A percentile compares a stretch with the other conserved stretches of the same genome.
Conservation (phyloP, 371 early-diverging fungal genomes). For the Mucor piriformis region DNA sequence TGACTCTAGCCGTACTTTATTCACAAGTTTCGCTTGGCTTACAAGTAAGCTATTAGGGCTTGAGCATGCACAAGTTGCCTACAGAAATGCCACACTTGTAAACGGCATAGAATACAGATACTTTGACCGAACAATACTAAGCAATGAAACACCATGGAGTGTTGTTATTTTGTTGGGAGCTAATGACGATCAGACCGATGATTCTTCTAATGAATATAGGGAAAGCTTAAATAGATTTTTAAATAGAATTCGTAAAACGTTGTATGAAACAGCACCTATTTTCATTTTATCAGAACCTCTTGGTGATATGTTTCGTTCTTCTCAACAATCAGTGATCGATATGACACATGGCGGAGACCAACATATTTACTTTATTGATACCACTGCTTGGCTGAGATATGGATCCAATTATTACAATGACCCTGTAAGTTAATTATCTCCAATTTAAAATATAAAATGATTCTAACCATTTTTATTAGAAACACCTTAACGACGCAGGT, state of each 20-base stretch:
- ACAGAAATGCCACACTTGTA: conserved; percentile 32
- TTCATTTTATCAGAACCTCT: conserved; percentile 46
- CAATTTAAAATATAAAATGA: neutral
- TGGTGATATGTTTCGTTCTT: conserved; percentile 40
- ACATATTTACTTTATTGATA: conserved; percentile 43
- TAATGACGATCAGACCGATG: conserved; percentile 23
- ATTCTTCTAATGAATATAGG: conserved; percentile 14
- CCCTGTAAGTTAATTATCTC: conserved; percentile 15
- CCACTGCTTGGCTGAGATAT: conserved; percentile 46
- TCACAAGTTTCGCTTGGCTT: conserved; percentile 46
- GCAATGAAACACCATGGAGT: conserved; percentile 17
- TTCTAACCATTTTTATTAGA: conserved; percentile 12
- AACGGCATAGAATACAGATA: conserved; percentile 41
- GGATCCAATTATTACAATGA: conserved; percentile 34
- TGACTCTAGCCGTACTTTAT: conserved; percentile 26
- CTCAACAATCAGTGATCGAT: conserved; percentile 40
- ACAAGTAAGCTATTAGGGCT: conserved; percentile 29
- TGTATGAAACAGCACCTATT: conserved; percentile 29
- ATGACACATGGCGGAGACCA: conserved; percentile 32
- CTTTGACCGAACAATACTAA: conserved; percentile 27
- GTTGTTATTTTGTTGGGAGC: conserved; percentile 26
- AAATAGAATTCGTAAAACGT: conserved; percentile 3
- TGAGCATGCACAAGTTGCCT: conserved; percentile 42
- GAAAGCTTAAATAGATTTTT: conserved; percentile 6
- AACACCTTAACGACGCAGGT: conserved; percentile 40